Evolutionary conservation across 805 yeast genomes (phyloP).

Genomic region (Komagataella pseudopastoris): DNA sequence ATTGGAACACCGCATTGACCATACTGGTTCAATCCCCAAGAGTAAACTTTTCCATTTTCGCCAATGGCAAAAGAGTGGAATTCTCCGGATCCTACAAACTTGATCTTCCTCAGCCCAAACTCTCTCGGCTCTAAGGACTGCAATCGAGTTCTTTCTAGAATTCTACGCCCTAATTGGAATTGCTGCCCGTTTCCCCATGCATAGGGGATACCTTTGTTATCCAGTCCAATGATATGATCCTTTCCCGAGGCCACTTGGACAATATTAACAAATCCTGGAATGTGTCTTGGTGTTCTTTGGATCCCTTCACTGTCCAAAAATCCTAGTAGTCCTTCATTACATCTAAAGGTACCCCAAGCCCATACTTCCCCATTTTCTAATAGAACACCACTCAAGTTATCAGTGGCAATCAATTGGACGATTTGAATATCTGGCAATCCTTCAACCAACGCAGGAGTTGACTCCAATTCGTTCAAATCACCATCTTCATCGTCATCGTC

Average conservation of each 20-base stretch:
- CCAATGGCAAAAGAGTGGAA: conserved; percentile 92
- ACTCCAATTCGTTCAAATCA: conserved; percentile 76
- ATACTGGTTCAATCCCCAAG: conserved; percentile 96
- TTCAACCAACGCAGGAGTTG: conserved; percentile 75
- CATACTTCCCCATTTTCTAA: conserved; percentile 76
- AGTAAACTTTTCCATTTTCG: conserved; percentile 49
- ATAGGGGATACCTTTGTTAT: conserved; percentile 71
- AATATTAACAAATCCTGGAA: conserved; percentile 48
- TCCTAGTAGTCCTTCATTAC: conserved; percentile 85
- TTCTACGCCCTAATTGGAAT: conserved; percentile 79
- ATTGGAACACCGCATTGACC: conserved; percentile 89
- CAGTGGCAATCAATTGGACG: conserved; percentile 83
- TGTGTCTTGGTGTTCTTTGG: conserved; percentile 56
- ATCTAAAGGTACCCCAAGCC: conserved; percentile 97
- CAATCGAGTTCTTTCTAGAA: conserved; percentile 64
- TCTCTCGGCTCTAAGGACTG: conserved; percentile 70
- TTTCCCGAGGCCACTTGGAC: conserved; percentile 86
- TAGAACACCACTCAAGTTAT: conserved; percentile 74
- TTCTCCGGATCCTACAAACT: conserved; percentile 82
- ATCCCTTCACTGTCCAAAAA: conserved; percentile 50
- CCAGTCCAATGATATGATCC: conserved; percentile 81
- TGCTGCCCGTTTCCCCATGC: conserved; percentile 99
- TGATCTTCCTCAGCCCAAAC: conserved; percentile 69
- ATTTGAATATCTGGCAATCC: conserved; percentile 47
- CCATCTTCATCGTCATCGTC: conserved; percentile 59